phyloP scores from a whole-genome alignment of 177 flowering plant genomes.

The Vitis hybrid region DNA sequence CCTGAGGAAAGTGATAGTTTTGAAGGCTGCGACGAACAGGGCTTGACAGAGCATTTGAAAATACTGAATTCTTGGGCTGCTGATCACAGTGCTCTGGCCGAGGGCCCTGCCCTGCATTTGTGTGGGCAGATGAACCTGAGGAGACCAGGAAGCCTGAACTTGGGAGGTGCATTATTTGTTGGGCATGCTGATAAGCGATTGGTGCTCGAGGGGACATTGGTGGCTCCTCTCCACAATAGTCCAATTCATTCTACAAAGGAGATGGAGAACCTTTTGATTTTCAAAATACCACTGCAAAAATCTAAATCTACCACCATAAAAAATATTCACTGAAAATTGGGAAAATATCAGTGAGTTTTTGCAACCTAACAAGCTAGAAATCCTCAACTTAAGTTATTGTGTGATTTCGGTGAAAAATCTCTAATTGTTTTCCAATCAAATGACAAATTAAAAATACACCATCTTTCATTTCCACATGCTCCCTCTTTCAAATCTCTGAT shows the following conservation, averaged over 20 bases:
- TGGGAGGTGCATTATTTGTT: constrained; percentile 30
- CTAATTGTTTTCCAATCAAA: no score
- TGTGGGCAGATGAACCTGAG: constrained; percentile 44
- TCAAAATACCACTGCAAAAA: no score
- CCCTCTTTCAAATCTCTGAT: no score
- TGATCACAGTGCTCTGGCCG: constrained; percentile 44
- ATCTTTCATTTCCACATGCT: no score
- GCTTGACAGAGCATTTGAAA: constrained; percentile 77
- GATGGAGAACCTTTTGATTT: background rate
- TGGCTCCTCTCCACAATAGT: constrained; percentile 55
- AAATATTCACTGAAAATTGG: no score
- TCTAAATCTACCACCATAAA: no score
- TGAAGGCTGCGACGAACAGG: constrained; percentile 80
- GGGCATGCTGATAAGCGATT: constrained; percentile 35
- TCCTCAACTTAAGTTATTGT: no score
- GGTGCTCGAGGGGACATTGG: constrained; percentile 53
- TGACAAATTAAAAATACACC: no score
- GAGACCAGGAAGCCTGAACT: constrained; percentile 32
- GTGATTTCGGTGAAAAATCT: no score
- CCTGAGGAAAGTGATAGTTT: constrained; percentile 57
- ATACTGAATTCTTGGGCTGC: constrained; percentile 57
- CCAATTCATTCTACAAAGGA: constrained; percentile 60
- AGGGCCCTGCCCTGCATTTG: constrained; percentile 36
- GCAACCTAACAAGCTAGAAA: no score
- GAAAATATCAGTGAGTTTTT: no score